Base-by-base conservation (phyloP, 2,329 filamentous ascomycete genomes). In the Xylariomycetidae sp. region DNA sequence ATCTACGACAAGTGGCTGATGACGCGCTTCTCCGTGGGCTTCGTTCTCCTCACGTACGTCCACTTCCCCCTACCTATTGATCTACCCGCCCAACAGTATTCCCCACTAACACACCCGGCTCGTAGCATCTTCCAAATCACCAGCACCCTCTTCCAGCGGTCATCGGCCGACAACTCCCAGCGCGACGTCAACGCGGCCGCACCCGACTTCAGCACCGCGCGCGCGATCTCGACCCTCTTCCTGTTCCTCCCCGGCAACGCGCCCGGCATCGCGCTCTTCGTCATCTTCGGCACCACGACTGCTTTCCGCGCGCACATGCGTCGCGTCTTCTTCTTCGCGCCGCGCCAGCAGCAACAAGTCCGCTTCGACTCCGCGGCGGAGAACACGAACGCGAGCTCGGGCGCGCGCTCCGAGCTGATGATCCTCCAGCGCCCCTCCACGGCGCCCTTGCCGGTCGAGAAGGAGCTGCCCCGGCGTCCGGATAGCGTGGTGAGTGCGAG, bases 281-380 rank as follows among this genome's bases (percentile, higher is more conserved):
- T 49, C 12, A 39, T 50, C 6, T 50, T 50, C 17, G 47, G 47
- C 13, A 50, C 46, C 19, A 50, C 47, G 13, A 29, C 40, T 4
- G 37, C 44, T 5, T 50, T 46, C 23, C 39, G 44, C 5, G 27
- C 26, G 10, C 42, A 49, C 27, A 40, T 50, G 20, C 20, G 20
- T 8, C 8, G 8, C 8, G 20, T 12, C 20, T 23, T 23, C 20
- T 23, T 12, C 20, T 23, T 8, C 8, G 20, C 20, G 20, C 12
- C 20, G 8, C 20, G 20, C 8, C 20, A 23, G 20, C 20, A 23
- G 20, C 20, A 23, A 12, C 20, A 23, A n/a, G n/a, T n/a, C n/a
- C n/a, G n/a, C n/a, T n/a, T n/a, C n/a, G n/a, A n/a, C n/a, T n/a
- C n/a, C n/a, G n/a, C n/a, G n/a, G n/a, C n/a, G n/a, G n/a, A n/a